Base-by-base conservation (phyloP, 108 stramenopile species). In the Skeletonema grethae region DNA sequence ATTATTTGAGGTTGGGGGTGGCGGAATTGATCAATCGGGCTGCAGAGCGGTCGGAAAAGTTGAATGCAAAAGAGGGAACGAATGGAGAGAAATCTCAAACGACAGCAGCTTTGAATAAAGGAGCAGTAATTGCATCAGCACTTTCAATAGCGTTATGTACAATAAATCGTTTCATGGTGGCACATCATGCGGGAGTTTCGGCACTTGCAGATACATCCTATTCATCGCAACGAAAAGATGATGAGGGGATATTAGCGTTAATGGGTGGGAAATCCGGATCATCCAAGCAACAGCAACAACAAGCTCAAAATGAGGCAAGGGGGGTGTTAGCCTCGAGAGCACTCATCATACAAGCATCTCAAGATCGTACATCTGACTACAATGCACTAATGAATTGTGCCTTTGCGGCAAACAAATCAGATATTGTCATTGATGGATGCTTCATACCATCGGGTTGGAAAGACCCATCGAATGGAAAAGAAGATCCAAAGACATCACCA, bases 331-430 rank as follows among this genome's bases (percentile, higher is more conserved):
- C 92, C 8, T 90, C 94, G 18, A 82, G 94, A 43, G 75, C 86
- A 20, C 77, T 95, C 12, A 66, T 95, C 35, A 69, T 95, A 8
- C 94, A 95, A 81, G 91, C 92, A 13, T 90, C 94, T 15, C 87
- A 89, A 30, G 94, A 95, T 77, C 80, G 89, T 18, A 79, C 91
- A 10, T 57, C 86, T 11, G 92, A 95, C 63, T 95, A 95, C 89
- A 95, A 95, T 67, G 90, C 92, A 46, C 66, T 95, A 9, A 95
- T 95, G 92, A 95, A 95, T 67, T 95, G 94, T 63, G 87, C 87
- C 31, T 95, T 95, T 84, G 90, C 91, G 2, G 82, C 94, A 8
- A 69, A 68, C 22, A 88, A 93, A 64, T 76, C 83, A 36, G 76
- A 83, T 36, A 67, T 95, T n/a, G 83, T 87, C 11, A 80, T 95